Percentiles rank a stretch among this genome's conserved stretches.
Conservation (phyloP, 2,329 filamentous ascomycete genomes). For the Botryotinia globosa region DNA sequence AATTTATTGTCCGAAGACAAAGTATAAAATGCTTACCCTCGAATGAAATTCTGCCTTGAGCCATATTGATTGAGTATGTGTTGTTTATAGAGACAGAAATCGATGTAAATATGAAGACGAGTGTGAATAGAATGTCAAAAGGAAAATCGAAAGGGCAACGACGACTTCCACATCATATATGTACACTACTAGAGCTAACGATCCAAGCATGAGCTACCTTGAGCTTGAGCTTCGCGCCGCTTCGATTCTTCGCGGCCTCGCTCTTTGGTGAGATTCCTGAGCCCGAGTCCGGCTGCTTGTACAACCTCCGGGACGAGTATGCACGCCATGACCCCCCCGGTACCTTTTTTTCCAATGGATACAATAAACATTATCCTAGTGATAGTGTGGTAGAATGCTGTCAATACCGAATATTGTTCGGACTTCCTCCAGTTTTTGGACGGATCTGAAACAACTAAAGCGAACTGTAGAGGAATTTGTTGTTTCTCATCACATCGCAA, state of each 20-base stretch:
- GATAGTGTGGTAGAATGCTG: too few relatives aligned
- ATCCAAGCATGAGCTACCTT: not conserved
- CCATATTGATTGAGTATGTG: not conserved
- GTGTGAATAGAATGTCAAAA: not conserved
- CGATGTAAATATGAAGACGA: not conserved
- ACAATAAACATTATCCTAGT: not conserved
- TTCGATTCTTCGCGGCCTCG: not conserved
- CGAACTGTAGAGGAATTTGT: not conserved
- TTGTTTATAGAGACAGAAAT: not conserved
- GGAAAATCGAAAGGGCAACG: not conserved
- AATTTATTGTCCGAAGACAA: not conserved
- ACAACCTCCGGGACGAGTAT: constrained; percentile 14
- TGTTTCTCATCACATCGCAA: not conserved
- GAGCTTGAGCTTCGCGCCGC: not conserved
- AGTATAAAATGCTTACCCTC: constrained; percentile 5
- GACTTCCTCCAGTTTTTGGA: constrained; percentile 7
- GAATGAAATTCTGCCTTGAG: constrained; percentile 15
- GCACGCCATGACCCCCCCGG: constrained; percentile 11
- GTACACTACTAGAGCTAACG: not conserved
- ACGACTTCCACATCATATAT: constrained; percentile 16
- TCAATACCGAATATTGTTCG: not conserved
- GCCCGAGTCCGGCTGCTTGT: constrained; percentile 15
- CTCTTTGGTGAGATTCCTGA: constrained; percentile 4
- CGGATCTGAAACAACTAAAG: not conserved
- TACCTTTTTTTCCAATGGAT: not conserved